phyloP scores from a whole-genome alignment of 805 yeast species.

The Vanderwaltozyma polyspora region DNA sequence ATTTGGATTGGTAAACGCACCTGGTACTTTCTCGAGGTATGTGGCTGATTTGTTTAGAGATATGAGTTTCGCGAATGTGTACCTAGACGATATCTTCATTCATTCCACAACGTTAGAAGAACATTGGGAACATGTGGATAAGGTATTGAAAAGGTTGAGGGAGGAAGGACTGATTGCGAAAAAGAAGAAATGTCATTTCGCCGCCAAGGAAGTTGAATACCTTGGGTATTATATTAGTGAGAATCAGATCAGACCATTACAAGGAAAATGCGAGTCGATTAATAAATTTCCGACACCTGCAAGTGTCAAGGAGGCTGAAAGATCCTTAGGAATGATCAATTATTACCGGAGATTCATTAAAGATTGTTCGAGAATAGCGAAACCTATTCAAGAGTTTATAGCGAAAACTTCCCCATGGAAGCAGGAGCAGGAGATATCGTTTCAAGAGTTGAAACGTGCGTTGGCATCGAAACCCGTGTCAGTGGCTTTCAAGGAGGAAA shows the following conservation, averaged over 20 bases:
- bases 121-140: conserved; percentile 9
- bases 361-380: conserved; percentile 5
- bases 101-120: conserved; percentile 3
- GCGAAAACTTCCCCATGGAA: conserved; percentile 1
- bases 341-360: conserved; percentile 10
- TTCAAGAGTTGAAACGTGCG: conserved; percentile 1
- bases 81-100: conserved; percentile 11
- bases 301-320: conserved; percentile 7
- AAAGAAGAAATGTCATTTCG: conserved; percentile 8
- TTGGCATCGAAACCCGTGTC: conserved; percentile 2
- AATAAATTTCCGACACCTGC: conserved; percentile 2
- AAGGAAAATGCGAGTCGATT: conserved; percentile 10
- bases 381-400: conserved; percentile 6
- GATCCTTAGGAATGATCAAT: conserved; percentile 10
- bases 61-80: conserved; percentile 5
- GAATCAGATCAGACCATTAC: conserved; percentile 7
- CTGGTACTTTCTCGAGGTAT: conserved; percentile 10
- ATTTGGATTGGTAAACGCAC: conserved; percentile 11
- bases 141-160: conserved; percentile 3
- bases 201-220: conserved; percentile 5
- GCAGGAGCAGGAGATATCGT: conserved; percentile 1
- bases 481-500: conserved; percentile 1
- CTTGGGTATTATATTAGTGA: conserved; percentile 5
- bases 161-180: conserved; percentile 7
- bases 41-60: conserved; percentile 12